Evolutionary conservation across 75 land plant species (phyloP).

Genomic region (Sequoiadendron giganteum): DNA sequence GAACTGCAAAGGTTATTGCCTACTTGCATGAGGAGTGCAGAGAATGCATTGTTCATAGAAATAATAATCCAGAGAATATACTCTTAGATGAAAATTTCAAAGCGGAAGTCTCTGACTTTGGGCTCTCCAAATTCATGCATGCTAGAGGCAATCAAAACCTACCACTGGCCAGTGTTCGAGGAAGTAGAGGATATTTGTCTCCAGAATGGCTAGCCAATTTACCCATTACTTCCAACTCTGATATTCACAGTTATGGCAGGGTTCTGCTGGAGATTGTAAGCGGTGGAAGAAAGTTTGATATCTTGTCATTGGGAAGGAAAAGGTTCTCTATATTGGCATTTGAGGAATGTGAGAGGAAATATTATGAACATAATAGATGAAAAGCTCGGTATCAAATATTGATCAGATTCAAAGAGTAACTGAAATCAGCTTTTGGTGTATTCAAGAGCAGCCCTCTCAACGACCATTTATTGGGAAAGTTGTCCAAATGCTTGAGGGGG

Average conservation of each 20-base stretch:
- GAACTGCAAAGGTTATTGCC: no score
- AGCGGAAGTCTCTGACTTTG: no score
- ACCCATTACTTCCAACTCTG: conserved; percentile 75
- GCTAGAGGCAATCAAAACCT: conserved; percentile 51
- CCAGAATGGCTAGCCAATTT: conserved; percentile 86
- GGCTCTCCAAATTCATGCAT: conserved; percentile 17
- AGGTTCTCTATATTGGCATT: conserved; percentile 77
- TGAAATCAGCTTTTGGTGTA: no score
- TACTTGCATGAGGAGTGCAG: no score
- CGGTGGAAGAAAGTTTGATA: conserved; percentile 73
- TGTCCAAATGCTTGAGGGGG: no score
- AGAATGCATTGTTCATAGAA: no score
- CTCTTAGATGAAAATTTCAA: no score
- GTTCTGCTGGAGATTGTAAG: conserved; percentile 81
- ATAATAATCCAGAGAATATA: no score
- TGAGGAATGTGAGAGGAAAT: conserved; percentile 62
- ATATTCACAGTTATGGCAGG: conserved; percentile 83
- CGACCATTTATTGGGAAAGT: no score
- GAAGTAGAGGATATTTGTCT: conserved; percentile 78
- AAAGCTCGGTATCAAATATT: conserved; percentile 19
- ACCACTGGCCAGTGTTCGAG: conserved; percentile 45
- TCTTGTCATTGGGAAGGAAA: conserved; percentile 29
- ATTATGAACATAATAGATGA: conserved; percentile 46
- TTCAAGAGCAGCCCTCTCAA: no score
- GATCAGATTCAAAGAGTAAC: no score